phyloP scores from a whole-genome alignment of 2,329 filamentous ascomycete species.

The Cordyceps militaris region DNA sequence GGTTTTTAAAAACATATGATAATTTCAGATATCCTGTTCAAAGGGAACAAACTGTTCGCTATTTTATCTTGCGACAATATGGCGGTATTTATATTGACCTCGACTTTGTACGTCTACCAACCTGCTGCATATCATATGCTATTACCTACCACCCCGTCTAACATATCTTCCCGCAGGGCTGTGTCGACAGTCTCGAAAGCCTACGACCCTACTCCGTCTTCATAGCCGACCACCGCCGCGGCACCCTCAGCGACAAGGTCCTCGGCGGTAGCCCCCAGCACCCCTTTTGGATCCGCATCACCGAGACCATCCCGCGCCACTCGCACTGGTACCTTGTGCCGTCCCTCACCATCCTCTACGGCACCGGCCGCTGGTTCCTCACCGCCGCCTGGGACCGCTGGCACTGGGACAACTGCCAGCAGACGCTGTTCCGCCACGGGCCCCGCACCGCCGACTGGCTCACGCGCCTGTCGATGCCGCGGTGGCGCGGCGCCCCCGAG shows the following conservation, averaged over 20 bases:
- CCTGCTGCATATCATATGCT: not conserved
- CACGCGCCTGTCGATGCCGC: slow-evolving; percentile 8
- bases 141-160: not conserved
- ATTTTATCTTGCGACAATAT: slow-evolving; percentile 65
- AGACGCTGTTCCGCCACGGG: not conserved
- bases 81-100: slow-evolving; percentile 67
- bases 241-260: not conserved
- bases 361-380: slow-evolving; percentile 10
- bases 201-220: not conserved
- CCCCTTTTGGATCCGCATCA: slow-evolving; percentile 2
- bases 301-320: slow-evolving; percentile 4
- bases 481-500: slow-evolving; percentile 9
- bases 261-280: slow-evolving; percentile 3
- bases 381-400: slow-evolving; percentile 3
- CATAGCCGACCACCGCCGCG: slow-evolving; percentile 3
- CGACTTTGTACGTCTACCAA: slow-evolving; percentile 16
- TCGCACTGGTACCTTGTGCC: not conserved
- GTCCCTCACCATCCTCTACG: not conserved
- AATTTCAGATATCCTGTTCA: slow-evolving; percentile 65
- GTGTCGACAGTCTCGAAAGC: slow-evolving; percentile 5
- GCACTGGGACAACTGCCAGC: slow-evolving; percentile 5
- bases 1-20: slow-evolving; percentile 64
- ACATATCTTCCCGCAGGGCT: not conserved
- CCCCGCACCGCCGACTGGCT: not conserved
- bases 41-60: slow-evolving; percentile 64